phyloP scores from a whole-genome alignment of 352 stramenopile genomes.

The Thalassiosira delicatula region DNA sequence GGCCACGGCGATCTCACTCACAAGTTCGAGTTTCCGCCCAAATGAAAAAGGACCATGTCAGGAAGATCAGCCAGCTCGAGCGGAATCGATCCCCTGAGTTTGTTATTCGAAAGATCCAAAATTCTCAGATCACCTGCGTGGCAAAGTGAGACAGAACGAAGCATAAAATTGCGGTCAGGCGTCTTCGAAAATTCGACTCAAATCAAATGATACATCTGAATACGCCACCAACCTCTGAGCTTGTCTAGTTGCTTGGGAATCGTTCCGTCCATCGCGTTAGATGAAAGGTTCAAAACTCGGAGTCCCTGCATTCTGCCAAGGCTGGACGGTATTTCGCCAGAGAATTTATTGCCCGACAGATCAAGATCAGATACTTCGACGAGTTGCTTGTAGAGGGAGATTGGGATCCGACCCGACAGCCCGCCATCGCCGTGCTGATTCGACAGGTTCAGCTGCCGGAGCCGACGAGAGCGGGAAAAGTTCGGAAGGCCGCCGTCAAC shows the following conservation, averaged over 20 bases:
- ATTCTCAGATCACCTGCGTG: background rate
- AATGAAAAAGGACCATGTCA: background rate
- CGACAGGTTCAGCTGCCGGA: conserved; percentile 31
- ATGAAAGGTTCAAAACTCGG: conserved; percentile 10
- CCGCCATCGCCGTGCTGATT: conserved; percentile 9
- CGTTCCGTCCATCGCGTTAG: background rate
- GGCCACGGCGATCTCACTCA: too few relatives aligned
- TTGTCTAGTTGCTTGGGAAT: background rate
- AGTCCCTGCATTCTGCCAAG: conserved; percentile 10
- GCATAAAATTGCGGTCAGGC: background rate
- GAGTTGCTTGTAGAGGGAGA: conserved; percentile 12
- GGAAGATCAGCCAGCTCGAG: background rate
- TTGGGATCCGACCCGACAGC: conserved; percentile 17
- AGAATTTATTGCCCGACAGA: conserved; percentile 24
- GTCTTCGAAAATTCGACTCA: background rate
- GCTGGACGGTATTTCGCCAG: background rate
- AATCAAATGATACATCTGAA: background rate
- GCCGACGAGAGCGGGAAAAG: background rate
- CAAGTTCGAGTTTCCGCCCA: conserved; percentile 16
- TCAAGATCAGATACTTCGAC: conserved; percentile 11
- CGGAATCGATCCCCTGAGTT: conserved; percentile 14
- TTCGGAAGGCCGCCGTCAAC: conserved; percentile 11
- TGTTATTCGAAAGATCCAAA: conserved; percentile 19
- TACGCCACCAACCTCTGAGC: background rate
- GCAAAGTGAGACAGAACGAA: background rate